These are phyloP conservation scores for sunflower (Helianthus annuus) DNA, from an alignment of 129 eudicot genomes.

Conservation along the genomic window DNA sequence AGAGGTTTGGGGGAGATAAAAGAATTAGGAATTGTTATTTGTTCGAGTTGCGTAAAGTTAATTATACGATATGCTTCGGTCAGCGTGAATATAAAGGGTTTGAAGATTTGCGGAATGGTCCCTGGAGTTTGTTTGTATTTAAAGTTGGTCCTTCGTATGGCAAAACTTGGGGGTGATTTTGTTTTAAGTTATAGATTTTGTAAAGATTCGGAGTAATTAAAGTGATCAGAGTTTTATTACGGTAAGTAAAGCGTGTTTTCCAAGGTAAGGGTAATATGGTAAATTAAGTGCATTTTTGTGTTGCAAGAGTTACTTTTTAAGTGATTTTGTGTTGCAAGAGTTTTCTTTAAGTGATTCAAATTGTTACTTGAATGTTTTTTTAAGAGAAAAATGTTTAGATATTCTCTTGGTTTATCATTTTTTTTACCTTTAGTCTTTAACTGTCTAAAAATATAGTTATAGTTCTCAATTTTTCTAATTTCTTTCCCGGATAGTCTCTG, in stretches of 20 bases:
- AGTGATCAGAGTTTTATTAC: neutral
- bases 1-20: neutral
- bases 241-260: neutral
- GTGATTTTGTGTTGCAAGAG: too few relatives aligned
- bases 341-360: too few relatives aligned
- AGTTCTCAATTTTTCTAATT: too few relatives aligned
- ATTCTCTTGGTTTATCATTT: too few relatives aligned
- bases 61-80: slow-evolving; percentile 25
- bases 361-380: too few relatives aligned
- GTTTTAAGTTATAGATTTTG: too few relatives aligned
- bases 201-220: neutral
- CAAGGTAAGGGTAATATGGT: neutral
- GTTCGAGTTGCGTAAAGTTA: slow-evolving; percentile 8
- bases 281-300: too few relatives aligned
- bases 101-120: neutral
- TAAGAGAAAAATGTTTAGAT: too few relatives aligned
- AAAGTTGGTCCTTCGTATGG: neutral
- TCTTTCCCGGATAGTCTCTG: too few relatives aligned
- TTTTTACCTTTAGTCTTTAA: too few relatives aligned
- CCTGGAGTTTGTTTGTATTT: neutral
- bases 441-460: too few relatives aligned
- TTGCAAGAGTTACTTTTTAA: too few relatives aligned
- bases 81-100: slow-evolving; percentile 21
- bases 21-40: neutral
- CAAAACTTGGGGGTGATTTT: neutral